Conservation (phyloP, 805 yeast species). For the Brettanomyces bruxellensis region DNA sequence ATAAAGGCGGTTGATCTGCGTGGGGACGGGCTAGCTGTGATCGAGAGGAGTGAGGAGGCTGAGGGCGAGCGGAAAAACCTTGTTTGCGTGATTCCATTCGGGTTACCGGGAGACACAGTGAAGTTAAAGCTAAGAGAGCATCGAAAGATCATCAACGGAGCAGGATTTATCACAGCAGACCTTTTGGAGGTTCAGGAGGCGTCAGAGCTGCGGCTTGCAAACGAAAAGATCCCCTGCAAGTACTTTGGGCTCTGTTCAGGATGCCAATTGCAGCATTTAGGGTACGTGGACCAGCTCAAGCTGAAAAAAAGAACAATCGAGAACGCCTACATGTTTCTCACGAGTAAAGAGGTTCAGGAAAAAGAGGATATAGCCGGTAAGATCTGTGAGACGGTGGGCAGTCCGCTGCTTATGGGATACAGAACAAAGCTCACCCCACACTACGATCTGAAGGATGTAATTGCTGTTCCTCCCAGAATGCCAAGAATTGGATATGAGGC, state of each 20-base stretch:
- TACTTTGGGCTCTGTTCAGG: constrained; percentile 94
- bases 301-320: constrained; percentile 66
- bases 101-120: constrained; percentile 78
- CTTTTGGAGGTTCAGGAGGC: constrained; percentile 34
- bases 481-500: constrained; percentile 88
- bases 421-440: constrained; percentile 96
- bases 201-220: constrained; percentile 43
- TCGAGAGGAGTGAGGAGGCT: constrained; percentile 21
- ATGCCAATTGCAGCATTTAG: constrained; percentile 81
- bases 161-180: constrained; percentile 67
- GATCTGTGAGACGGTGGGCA: constrained; percentile 39
- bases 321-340: constrained; percentile 68
- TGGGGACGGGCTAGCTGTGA: constrained; percentile 80
- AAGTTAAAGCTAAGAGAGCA: constrained; percentile 57
- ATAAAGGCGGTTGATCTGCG: constrained; percentile 57
- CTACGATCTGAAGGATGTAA: constrained; percentile 34
- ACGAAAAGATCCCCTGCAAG: constrained; percentile 44
- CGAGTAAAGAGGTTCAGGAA: constrained; percentile 9
- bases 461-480: constrained; percentile 1
- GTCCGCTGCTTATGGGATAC: constrained; percentile 71
- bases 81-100: constrained; percentile 75
- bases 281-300: constrained; percentile 62
- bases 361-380: constrained; percentile 17
- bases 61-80: constrained; percentile 15
- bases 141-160: constrained; percentile 40